Conservation (phyloP, 1,139 yeast species). For the Candida freyschussii region DNA sequence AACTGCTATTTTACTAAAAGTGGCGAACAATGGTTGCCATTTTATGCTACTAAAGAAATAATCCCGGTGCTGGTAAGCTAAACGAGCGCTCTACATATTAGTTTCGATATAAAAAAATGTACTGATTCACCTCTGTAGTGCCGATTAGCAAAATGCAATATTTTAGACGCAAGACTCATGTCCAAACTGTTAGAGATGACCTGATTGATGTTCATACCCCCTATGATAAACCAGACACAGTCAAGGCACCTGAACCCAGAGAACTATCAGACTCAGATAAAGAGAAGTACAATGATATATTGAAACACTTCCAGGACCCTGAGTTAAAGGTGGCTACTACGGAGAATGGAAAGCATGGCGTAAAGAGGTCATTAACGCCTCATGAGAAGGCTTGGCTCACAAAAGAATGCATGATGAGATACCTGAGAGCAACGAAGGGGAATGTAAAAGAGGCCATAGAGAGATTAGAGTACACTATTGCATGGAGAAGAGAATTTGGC, state of each 20-base stretch:
- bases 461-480: conserved; percentile 68
- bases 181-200: conserved; percentile 1
- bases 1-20: too few relatives aligned
- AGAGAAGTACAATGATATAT: conserved; percentile 52
- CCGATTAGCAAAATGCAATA: not conserved
- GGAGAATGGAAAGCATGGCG: conserved; percentile 29
- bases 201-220: conserved; percentile 7
- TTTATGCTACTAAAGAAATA: too few relatives aligned
- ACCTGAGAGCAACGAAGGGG: conserved; percentile 92
- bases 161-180: not conserved
- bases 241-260: conserved; percentile 3
- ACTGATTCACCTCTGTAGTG: not conserved
- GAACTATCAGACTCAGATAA: conserved; percentile 38
- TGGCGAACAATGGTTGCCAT: too few relatives aligned
- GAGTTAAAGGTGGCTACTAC: conserved; percentile 39
- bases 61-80: too few relatives aligned
- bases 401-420: conserved; percentile 81
- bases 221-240: conserved; percentile 6
- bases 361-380: conserved; percentile 38
- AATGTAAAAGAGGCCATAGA: conserved; percentile 60
- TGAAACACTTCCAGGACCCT: conserved; percentile 51
- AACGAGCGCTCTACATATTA: too few relatives aligned
- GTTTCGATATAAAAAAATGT: too few relatives aligned
- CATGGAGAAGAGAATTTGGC: conserved; percentile 94
- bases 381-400: conserved; percentile 88